Evolutionary conservation across 1,139 yeast genomes (phyloP), one percentile per base, ranked within the genome.

Genomic region (Meyerozyma athensensis): DNA sequence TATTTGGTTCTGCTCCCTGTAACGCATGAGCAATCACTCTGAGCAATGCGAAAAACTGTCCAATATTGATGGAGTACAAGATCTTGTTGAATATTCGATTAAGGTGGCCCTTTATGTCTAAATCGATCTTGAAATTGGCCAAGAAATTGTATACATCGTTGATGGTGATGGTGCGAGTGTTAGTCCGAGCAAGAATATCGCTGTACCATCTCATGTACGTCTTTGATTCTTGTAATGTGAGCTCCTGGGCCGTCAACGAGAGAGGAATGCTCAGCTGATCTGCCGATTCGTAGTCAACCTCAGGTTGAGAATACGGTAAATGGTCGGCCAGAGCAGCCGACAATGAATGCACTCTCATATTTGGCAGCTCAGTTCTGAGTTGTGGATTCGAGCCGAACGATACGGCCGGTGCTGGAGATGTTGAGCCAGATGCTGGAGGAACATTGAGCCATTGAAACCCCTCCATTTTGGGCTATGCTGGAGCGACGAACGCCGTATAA

Each of bases 151-250:
- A 82, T 6, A 84, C 84, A 49, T 84, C 92, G 2, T 59, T 62
- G 49, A 84, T 59, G 9, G 76, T 63, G 14, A 83, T 75, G 23
- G 84, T 63, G 45, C 81, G 68, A 30, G 74, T 64, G 45, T 74
- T 74, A 10, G 74, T 68, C 36, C 86, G 68, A 10, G 81, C 72
- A 33, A 79, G 68, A 12, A 84, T 79, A 50, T 80, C 82, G 49
- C 80, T 78, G 53, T 83, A 84, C 94, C 94, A 84, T 48, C 92
- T 62, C 55, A 82, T 67, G 56, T 84, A 84, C 0, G 92, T 82
- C 49, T 79, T 78, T 3, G 79, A 73, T 50, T 84, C 94, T 43
- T 77, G 79, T 12, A 67, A 63, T 0, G 86, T 71, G 32, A 84
- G 63, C 37, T 82, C 85, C 37, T 73, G 76, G 1, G 79, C 73